These are phyloP conservation scores for Colletotrichum sp. DNA, from an alignment of 2,329 filamentous ascomycete genomes.

Conservation along the genomic window DNA sequence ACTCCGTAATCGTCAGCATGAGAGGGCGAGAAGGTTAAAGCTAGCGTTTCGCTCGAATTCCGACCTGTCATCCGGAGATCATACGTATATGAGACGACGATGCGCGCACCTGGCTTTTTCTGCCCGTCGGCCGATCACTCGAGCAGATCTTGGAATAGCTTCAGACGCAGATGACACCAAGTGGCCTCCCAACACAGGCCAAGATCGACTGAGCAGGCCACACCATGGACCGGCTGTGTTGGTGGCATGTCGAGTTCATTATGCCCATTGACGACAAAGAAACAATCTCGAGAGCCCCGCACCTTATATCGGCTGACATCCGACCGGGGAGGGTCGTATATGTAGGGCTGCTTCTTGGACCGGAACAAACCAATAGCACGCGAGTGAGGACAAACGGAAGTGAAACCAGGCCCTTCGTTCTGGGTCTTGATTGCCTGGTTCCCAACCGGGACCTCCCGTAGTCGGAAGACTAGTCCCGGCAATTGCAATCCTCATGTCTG, in stretches of 20 bases:
- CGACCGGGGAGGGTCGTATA: background rate
- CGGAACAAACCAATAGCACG: background rate
- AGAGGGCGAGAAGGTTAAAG: background rate
- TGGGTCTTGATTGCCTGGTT: background rate
- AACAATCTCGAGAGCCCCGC: background rate
- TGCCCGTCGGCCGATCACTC: background rate
- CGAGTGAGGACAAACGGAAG: background rate
- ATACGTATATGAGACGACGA: slow-evolving; percentile 8
- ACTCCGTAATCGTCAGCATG: background rate
- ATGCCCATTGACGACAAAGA: background rate
- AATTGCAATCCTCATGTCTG: background rate
- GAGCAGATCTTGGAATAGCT: background rate
- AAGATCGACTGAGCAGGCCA: background rate
- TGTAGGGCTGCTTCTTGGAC: background rate
- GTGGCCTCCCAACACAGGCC: background rate
- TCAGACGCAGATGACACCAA: background rate
- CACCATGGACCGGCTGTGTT: background rate
- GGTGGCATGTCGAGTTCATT: background rate
- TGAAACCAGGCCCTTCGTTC: background rate
- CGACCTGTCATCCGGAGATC: slow-evolving; percentile 6
- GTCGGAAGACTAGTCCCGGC: background rate
- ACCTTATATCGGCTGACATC: background rate
- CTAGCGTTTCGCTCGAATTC: slow-evolving; percentile 3
- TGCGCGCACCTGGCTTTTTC: background rate
- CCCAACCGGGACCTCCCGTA: background rate